These are phyloP conservation scores for Eucalyptus globulus DNA, from an alignment of 345 rosid genomes.

Conservation along the genomic window DNA sequence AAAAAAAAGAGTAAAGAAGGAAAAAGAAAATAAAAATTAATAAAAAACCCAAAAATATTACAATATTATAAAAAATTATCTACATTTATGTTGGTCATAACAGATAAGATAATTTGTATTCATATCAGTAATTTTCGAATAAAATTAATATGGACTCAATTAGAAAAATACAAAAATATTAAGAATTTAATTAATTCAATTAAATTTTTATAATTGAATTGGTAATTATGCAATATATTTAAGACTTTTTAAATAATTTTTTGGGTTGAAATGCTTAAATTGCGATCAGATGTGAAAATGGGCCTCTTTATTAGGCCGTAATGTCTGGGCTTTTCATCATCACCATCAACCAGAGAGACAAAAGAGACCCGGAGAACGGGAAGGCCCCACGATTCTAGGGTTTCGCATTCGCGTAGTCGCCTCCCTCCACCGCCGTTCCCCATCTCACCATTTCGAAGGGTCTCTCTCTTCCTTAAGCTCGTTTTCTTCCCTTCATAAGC, in stretches of 20 bases:
- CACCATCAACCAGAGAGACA: background rate
- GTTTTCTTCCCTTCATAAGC: background rate
- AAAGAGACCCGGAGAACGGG: background rate
- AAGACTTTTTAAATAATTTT: no score
- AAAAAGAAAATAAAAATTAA: no score
- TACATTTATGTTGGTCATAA: no score
- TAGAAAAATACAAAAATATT: no score
- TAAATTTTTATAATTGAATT: no score
- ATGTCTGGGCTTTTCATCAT: background rate
- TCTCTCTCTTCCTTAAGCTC: background rate
- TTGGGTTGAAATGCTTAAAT: background rate
- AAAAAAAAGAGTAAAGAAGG: no score
- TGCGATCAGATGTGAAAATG: background rate
- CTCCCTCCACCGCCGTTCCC: background rate
- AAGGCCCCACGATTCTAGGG: background rate
- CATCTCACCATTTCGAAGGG: background rate
- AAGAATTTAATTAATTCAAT: no score
- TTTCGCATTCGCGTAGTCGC: background rate
- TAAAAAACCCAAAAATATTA: no score
- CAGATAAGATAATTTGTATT: fast-evolving
- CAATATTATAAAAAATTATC: no score
- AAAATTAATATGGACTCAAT: no score
- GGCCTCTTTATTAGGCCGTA: background rate
- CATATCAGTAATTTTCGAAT: fast-evolving
- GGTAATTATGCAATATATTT: no score